These are phyloP conservation scores for Bipolaris zeicola DNA, from an alignment of 2,329 filamentous ascomycete genomes.

Conservation along the genomic window DNA sequence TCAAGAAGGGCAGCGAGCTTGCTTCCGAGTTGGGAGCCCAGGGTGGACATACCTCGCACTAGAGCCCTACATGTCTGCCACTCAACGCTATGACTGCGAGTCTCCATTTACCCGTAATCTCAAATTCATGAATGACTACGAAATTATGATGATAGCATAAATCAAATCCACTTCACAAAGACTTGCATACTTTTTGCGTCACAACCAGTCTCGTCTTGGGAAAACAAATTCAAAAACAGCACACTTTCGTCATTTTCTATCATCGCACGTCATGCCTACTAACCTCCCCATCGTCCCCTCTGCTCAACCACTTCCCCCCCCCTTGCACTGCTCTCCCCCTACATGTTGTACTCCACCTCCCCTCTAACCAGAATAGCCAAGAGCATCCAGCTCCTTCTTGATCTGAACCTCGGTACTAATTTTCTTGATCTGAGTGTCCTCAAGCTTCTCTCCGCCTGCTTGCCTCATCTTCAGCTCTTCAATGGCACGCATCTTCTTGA, in stretches of 20 bases:
- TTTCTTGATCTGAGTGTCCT: slow-evolving; percentile 99
- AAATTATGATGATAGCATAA: background rate
- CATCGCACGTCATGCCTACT: background rate
- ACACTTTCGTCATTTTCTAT: background rate
- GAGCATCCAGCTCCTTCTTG: slow-evolving; percentile 75
- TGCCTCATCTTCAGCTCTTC: slow-evolving; percentile 98
- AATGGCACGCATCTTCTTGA: slow-evolving; percentile 98
- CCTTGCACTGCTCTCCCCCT: background rate
- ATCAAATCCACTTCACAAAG: background rate
- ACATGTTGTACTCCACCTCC: background rate
- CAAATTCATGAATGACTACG: background rate
- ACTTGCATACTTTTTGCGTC: background rate
- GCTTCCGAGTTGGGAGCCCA: slow-evolving; percentile 44
- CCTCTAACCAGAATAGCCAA: slow-evolving; percentile 53
- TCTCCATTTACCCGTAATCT: background rate
- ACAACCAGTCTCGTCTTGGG: background rate
- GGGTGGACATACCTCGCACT: slow-evolving; percentile 38
- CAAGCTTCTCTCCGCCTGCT: slow-evolving; percentile 91
- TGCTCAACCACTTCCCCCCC: background rate
- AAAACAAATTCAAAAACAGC: background rate
- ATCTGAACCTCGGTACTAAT: slow-evolving; percentile 87
- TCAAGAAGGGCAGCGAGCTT: slow-evolving; percentile 44
- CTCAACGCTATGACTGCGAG: background rate
- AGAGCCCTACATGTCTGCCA: background rate
- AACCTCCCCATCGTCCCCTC: background rate